Evolutionary conservation across 2,329 filamentous ascomycete genomes (phyloP).

Genomic region (Pyrenophora teres): DNA sequence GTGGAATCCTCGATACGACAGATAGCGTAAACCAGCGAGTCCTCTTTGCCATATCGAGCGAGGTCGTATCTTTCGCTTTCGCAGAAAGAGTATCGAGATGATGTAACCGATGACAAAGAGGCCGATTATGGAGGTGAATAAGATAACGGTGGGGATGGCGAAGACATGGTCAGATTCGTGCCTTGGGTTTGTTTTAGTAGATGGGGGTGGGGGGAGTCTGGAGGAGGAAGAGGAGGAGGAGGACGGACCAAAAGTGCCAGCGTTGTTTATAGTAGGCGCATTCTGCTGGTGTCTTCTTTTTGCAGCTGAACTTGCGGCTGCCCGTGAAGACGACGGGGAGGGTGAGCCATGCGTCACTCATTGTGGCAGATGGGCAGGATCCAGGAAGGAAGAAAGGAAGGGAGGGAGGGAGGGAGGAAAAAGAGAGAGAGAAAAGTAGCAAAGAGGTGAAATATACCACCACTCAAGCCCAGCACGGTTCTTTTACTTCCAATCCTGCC

Average conservation of each 20-base stretch:
- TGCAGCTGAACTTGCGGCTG: constrained; percentile 33
- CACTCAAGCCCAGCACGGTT: too few species aligned
- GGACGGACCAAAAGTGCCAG: constrained; percentile 56
- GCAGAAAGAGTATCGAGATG: constrained; percentile 36
- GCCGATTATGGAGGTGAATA: constrained; percentile 57
- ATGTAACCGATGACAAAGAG: constrained; percentile 54
- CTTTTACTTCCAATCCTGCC: too few species aligned
- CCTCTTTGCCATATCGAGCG: constrained; percentile 15
- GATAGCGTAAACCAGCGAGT: constrained; percentile 28
- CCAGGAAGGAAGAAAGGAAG: not conserved
- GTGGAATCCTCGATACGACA: constrained; percentile 37
- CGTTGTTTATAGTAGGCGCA: constrained; percentile 54
- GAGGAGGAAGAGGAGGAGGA: not conserved
- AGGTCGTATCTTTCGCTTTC: constrained; percentile 11
- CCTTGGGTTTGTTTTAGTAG: constrained; percentile 29
- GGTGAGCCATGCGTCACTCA: constrained; percentile 26
- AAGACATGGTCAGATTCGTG: constrained; percentile 61
- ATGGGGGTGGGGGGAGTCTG: too few species aligned
- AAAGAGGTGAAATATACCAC: too few species aligned
- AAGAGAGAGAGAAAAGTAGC: not conserved
- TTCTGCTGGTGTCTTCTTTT: constrained; percentile 49
- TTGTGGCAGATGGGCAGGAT: not conserved
- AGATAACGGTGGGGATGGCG: constrained; percentile 58
- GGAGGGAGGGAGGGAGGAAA: too few species aligned
- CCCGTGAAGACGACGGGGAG: constrained; percentile 20